phyloP scores from a whole-genome alignment of 1,284 basidiomycete species.

The Ustilago shanxiensis region DNA sequence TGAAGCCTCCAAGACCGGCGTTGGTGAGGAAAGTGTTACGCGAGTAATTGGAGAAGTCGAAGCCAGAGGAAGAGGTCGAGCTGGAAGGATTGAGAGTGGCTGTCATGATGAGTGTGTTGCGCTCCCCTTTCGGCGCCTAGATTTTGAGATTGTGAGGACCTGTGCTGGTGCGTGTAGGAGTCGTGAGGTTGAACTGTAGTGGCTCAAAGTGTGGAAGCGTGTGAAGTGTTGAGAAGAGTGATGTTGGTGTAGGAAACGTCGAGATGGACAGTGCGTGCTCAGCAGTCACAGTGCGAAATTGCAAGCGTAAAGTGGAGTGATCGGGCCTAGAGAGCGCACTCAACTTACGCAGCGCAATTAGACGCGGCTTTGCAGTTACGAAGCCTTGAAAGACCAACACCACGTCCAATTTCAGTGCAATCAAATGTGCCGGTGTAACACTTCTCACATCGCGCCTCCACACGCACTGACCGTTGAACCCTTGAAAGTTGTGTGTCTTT shows the following conservation, averaged over 20 bases:
- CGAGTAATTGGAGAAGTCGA: slow-evolving; percentile 79
- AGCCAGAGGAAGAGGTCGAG: slow-evolving; percentile 72
- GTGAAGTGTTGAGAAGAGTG: background rate
- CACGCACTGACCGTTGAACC: slow-evolving; percentile 9
- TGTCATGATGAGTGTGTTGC: slow-evolving; percentile 15
- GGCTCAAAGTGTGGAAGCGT: background rate
- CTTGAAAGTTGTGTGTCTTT: background rate
- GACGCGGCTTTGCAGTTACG: slow-evolving; percentile 22
- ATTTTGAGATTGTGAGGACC: too few relatives aligned
- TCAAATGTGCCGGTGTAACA: slow-evolving; percentile 20
- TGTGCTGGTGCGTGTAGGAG: background rate
- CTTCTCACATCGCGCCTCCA: slow-evolving; percentile 13
- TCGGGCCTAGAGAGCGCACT: slow-evolving; percentile 13
- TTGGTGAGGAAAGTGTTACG: slow-evolving; percentile 86
- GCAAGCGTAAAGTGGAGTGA: slow-evolving; percentile 43
- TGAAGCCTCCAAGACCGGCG: slow-evolving; percentile 73
- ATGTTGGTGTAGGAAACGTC: slow-evolving; percentile 6
- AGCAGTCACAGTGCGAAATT: background rate
- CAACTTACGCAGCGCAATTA: slow-evolving; percentile 8
- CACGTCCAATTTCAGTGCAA: background rate
- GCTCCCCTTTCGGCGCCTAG: background rate
- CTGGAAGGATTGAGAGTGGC: slow-evolving; percentile 7
- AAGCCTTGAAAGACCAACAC: slow-evolving; percentile 23
- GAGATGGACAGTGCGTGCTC: slow-evolving; percentile 27
- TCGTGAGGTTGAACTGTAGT: background rate